Percentiles rank a stretch among this genome's conserved stretches.
phyloP scores from a whole-genome alignment of 805 yeast genomes.

The Lipomyces yamanashiensis region DNA sequence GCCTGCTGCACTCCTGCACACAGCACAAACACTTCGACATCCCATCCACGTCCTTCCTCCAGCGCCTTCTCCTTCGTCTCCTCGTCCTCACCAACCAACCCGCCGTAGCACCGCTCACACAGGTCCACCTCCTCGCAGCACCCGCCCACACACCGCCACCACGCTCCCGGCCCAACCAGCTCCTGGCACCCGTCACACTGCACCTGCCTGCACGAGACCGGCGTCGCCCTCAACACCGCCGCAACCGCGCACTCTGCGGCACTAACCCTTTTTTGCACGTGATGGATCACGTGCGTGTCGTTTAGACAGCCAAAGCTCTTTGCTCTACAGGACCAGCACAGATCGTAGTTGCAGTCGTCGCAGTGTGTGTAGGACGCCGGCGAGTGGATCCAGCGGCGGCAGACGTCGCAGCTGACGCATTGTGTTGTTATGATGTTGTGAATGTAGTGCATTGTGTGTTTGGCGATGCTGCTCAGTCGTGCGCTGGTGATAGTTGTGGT shows the following conservation, averaged over 20 bases:
- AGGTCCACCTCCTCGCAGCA: background rate
- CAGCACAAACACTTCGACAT: too few relatives aligned
- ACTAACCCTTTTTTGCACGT: background rate
- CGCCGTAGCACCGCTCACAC: background rate
- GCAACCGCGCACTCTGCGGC: background rate
- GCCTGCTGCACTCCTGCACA: background rate
- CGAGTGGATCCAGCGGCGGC: background rate
- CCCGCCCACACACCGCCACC: background rate
- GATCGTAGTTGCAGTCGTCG: background rate
- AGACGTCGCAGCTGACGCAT: background rate
- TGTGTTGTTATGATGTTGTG: background rate
- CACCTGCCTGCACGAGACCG: background rate
- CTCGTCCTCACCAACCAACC: background rate
- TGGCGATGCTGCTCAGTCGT: too few relatives aligned
- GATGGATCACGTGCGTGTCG: background rate
- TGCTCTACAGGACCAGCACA: background rate
- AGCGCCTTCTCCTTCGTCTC: background rate
- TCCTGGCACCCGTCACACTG: conserved; percentile 2
- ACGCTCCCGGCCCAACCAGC: background rate
- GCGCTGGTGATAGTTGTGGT: too few relatives aligned
- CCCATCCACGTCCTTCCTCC: too few relatives aligned
- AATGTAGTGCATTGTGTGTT: too few relatives aligned
- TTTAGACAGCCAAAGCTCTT: conserved; percentile 9
- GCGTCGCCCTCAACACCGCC: background rate
- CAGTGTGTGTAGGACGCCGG: background rate